These are phyloP conservation scores for Collybiopsis confluens DNA, from an alignment of 768 basidiomycete species.

Conservation along the genomic window DNA sequence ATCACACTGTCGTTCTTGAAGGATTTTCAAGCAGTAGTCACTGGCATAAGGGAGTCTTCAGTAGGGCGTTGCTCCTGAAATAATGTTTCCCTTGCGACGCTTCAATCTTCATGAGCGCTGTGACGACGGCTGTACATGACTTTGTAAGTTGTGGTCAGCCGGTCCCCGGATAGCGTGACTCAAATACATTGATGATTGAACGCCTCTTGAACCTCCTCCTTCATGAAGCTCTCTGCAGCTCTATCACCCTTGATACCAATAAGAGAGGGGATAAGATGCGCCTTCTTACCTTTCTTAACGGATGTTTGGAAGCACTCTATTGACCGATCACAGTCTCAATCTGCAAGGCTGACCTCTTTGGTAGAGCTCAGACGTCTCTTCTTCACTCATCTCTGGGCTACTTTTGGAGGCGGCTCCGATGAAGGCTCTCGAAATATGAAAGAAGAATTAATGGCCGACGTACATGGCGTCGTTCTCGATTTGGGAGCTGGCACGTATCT, in stretches of 20 bases:
- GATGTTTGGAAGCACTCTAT: not conserved
- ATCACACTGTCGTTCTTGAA: no score
- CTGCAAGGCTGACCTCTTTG: not conserved
- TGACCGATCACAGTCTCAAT: not conserved
- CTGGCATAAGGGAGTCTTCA: no score
- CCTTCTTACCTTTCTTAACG: not conserved
- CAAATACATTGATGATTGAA: no score
- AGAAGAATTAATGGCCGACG: slow-evolving; percentile 44
- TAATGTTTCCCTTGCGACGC: no score
- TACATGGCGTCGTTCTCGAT: slow-evolving; percentile 61
- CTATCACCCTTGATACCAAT: not conserved
- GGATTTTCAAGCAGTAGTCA: no score
- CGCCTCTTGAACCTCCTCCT: no score
- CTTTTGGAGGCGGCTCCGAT: slow-evolving; percentile 46
- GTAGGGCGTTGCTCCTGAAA: no score
- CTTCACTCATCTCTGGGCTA: slow-evolving; percentile 60
- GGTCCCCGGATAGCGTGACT: no score
- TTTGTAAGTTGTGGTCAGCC: no score
- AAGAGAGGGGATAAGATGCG: not conserved
- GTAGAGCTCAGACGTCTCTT: slow-evolving; percentile 19
- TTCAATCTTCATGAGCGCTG: no score
- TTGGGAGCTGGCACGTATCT: slow-evolving; percentile 58
- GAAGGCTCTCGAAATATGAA: slow-evolving; percentile 37
- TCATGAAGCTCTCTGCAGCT: not conserved
- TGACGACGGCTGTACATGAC: no score